Evolutionary conservation across 129 eudicot species (phyloP).

Genomic region (Mikania micrantha): DNA sequence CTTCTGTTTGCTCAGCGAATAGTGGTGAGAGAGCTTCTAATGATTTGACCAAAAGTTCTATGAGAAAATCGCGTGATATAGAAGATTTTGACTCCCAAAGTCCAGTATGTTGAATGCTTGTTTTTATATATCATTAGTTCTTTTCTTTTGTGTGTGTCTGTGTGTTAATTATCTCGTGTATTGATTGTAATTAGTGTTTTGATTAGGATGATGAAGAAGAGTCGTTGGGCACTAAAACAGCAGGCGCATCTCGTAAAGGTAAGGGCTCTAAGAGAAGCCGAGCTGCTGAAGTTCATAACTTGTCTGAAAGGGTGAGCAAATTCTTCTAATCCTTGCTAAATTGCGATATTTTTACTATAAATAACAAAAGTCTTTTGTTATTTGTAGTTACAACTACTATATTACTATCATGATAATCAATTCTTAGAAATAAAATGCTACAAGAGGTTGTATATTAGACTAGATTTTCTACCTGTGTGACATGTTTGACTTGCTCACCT

Average conservation of each 20-base stretch:
- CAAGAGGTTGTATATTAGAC: background rate
- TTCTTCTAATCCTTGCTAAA: background rate
- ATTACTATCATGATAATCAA: background rate
- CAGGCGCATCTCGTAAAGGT: constrained; percentile 52
- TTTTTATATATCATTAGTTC: background rate
- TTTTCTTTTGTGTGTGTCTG: background rate
- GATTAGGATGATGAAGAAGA: constrained; percentile 81
- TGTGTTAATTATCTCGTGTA: background rate
- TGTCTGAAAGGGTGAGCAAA: constrained; percentile 87
- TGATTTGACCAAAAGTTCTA: constrained; percentile 44
- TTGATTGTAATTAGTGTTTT: constrained; percentile 5
- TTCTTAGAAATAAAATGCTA: background rate
- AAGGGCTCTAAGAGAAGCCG: constrained; percentile 89
- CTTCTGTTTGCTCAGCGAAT: constrained; percentile 92
- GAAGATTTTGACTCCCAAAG: constrained; percentile 74
- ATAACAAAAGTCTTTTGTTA: no score
- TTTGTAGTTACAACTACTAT: background rate
- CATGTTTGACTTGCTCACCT: background rate
- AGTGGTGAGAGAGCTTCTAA: constrained; percentile 77
- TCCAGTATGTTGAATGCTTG: constrained; percentile 51
- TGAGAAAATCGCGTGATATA: constrained; percentile 59
- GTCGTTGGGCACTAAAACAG: constrained; percentile 47
- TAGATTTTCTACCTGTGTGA: background rate
- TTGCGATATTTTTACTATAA: background rate
- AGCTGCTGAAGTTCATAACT: constrained; percentile 99